phyloP scores from a whole-genome alignment of 2,329 filamentous ascomycete species.

The Camillea tinctor region DNA sequence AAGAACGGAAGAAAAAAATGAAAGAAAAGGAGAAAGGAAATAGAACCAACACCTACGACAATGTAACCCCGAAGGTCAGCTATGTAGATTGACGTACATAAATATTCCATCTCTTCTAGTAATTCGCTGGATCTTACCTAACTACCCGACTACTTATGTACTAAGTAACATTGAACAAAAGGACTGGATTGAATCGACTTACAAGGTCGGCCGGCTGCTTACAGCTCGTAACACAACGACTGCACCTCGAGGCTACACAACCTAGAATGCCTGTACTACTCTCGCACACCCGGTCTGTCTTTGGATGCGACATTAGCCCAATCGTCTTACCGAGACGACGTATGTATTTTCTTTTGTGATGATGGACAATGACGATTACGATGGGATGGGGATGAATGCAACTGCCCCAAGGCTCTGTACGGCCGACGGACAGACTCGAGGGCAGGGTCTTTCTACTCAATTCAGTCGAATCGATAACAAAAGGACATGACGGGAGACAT shows the following conservation, averaged over 20 bases:
- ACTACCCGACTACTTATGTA: no score
- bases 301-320: neutral
- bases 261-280: neutral
- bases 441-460: neutral
- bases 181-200: no score
- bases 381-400: neutral
- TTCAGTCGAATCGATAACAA: slow-evolving; percentile 3
- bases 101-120: no score
- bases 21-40: no score
- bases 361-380: no score
- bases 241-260: neutral
- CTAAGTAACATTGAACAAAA: no score
- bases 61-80: no score
- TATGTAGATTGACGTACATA: no score
- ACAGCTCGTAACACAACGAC: neutral
- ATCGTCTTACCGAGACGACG: neutral
- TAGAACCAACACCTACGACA: no score
- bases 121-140: no score
- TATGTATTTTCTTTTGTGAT: neutral
- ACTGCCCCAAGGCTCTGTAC: neutral
- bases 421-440: neutral
- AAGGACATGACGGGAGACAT: slow-evolving; percentile 1
- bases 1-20: no score
- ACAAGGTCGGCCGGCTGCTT: neutral
- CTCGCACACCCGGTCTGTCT: neutral